Evolutionary conservation across 108 stramenopile genomes (phyloP), one percentile per base, ranked within the genome.

Genomic region (Discostella pseudostelligera): DNA sequence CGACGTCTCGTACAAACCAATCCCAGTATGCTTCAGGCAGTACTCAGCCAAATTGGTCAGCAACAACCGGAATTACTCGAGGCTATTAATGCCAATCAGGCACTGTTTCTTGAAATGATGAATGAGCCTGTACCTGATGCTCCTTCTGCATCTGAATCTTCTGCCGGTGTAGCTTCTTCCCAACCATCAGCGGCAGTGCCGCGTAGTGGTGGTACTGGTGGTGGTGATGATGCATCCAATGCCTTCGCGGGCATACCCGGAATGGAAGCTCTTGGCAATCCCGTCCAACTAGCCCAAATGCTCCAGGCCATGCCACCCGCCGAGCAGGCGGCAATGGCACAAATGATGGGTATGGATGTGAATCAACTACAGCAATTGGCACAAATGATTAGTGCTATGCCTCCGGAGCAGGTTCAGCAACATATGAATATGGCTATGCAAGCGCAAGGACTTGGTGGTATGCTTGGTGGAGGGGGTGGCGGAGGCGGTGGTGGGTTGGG

Each of bases 11-110:
- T 99, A 16, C 97, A 98, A 75, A 74, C 84, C 43, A 96, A 98
- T 65, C 99, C 99, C 9, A 76, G 66, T 10, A 86, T 84, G 63
- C 79, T 99, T 20, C 90, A 90, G 53, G 56, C 74, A 1, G 97
- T 99, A 4, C 70, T 99, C 40, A 68, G 86, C 36, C 91, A 89
- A 62, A 96, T 98, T 76, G 97, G 97, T 53, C 81, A 80, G 56
- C 89, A 94, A 72, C 88, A 93, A 75, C 97, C 99, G 14, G 89
- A 91, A 39, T 70, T 99, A 20, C 72, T 97, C 14, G 72, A 80
- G 21, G 87, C 85, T 39, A 98, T 99, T 77, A 96, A 97, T 69
- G 86, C 80, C 14, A 95, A 99, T 76, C 96, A 97, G 69, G 91
- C 74, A 13, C 89, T 74, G 8, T 99, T 99, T 68, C 81, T 99